phyloP scores from a whole-genome alignment of 768 basidiomycete genomes.

The Collybia sp. region DNA sequence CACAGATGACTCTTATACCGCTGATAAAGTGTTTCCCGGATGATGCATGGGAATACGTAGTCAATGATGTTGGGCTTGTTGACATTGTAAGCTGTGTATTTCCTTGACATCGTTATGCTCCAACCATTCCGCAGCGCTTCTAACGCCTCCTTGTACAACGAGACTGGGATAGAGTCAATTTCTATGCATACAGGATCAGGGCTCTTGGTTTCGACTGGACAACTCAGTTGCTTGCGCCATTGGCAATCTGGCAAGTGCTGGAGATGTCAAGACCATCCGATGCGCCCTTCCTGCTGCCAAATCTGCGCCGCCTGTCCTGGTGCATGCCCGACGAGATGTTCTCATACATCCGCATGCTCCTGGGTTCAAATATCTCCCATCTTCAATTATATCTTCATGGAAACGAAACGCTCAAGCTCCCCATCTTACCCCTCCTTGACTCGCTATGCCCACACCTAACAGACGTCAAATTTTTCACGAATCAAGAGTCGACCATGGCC shows the following conservation, averaged over 20 bases:
- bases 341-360: neutral
- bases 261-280: neutral
- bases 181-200: neutral
- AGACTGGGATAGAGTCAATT: conserved; percentile 1
- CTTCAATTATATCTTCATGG: neutral
- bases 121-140: neutral
- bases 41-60: neutral
- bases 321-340: neutral
- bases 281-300: neutral
- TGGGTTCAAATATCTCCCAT: neutral
- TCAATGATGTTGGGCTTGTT: too few relatives aligned
- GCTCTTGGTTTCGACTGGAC: neutral
- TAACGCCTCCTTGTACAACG: neutral
- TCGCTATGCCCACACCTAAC: neutral
- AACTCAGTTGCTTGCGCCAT: neutral
- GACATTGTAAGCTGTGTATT: neutral
- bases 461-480: too few relatives aligned
- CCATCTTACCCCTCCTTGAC: neutral
- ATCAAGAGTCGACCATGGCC: too few relatives aligned
- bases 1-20: neutral
- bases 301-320: neutral
- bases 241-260: neutral
- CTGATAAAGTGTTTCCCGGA: conserved; percentile 5
- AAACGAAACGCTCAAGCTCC: too few relatives aligned
- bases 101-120: neutral